phyloP scores from a whole-genome alignment of 1,139 yeast species.

The Pneumocystis oryctolagi region DNA sequence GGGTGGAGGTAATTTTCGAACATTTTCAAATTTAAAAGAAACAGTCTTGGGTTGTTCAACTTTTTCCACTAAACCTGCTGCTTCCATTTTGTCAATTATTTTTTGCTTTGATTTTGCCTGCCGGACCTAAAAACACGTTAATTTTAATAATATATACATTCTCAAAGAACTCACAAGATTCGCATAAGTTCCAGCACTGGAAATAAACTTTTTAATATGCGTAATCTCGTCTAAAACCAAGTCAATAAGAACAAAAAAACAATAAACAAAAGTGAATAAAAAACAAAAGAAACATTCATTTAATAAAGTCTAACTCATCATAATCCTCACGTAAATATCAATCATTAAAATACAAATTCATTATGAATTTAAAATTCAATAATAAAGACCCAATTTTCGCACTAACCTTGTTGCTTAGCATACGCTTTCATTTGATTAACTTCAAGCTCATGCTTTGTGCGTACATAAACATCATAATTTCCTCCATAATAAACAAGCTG shows the following conservation, averaged over 20 bases:
- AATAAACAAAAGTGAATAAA: too few relatives aligned
- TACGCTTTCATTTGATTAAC: slow-evolving; percentile 97
- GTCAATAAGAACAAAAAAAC: too few relatives aligned
- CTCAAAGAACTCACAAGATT: slow-evolving; percentile 42
- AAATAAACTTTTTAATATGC: slow-evolving; percentile 95
- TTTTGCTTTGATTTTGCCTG: slow-evolving; percentile 99
- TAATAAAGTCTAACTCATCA: too few relatives aligned
- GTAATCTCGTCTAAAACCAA: slow-evolving; percentile 60
- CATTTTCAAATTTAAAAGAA: slow-evolving; percentile 85
- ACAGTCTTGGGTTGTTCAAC: slow-evolving; percentile 88
- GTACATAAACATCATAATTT: slow-evolving; percentile 91
- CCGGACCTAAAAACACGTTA: slow-evolving; percentile 30
- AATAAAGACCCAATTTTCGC: too few relatives aligned
- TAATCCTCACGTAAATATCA: too few relatives aligned
- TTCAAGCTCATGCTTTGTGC: slow-evolving; percentile 88
- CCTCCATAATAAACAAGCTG: slow-evolving; percentile 74
- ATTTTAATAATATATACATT: too few relatives aligned
- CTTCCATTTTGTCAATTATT: slow-evolving; percentile 99
- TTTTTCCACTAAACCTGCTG: slow-evolving; percentile 90
- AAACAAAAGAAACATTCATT: too few relatives aligned
- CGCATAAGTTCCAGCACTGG: slow-evolving; percentile 99
- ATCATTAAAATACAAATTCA: too few relatives aligned
- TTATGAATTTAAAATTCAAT: too few relatives aligned
- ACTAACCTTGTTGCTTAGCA: slow-evolving; percentile 28
- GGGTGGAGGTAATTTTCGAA: slow-evolving; percentile 97